Evolutionary conservation across 2,329 filamentous ascomycete genomes (phyloP).

Genomic region (Penicillium sp.): DNA sequence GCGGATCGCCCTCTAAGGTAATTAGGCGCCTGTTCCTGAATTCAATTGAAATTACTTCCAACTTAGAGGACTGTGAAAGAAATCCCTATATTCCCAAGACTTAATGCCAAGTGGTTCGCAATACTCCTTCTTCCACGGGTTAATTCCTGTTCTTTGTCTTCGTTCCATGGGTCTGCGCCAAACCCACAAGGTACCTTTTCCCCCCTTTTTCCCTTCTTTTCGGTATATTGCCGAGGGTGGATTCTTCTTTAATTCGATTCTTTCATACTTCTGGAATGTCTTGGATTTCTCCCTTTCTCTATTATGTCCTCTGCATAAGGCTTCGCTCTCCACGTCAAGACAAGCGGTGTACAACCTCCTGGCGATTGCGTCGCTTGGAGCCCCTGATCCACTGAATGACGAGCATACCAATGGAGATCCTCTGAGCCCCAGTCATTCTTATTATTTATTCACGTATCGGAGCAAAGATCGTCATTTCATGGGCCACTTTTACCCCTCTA

Average conservation of each 20-base stretch:
- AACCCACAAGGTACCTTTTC: too few relatives aligned
- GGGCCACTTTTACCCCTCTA: slow-evolving; percentile 13
- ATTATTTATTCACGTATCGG: slow-evolving; percentile 10
- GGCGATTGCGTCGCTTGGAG: slow-evolving; percentile 25
- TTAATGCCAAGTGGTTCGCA: slow-evolving; percentile 10
- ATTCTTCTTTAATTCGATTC: too few relatives aligned
- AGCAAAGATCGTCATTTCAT: slow-evolving; percentile 13
- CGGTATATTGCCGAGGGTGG: neutral
- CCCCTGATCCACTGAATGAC: slow-evolving; percentile 30
- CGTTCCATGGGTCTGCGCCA: slow-evolving; percentile 11
- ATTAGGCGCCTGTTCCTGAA: slow-evolving; percentile 30
- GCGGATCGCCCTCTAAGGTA: slow-evolving; percentile 30
- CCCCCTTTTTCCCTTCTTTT: neutral
- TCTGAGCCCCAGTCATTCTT: slow-evolving; percentile 18
- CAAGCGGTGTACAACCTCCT: slow-evolving; percentile 27
- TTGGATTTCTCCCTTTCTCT: neutral
- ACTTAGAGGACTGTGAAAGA: too few relatives aligned
- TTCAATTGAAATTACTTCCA: slow-evolving; percentile 5
- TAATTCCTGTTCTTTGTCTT: neutral
- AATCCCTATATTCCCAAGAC: neutral
- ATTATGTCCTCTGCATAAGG: neutral
- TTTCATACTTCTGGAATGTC: neutral
- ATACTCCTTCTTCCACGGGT: slow-evolving; percentile 14
- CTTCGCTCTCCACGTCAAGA: slow-evolving; percentile 14
- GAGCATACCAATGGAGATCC: slow-evolving; percentile 26